Percentiles rank a stretch among this genome's conserved stretches.
Conservation (phyloP, 768 basidiomycete genomes). For the Galerina marginata region DNA sequence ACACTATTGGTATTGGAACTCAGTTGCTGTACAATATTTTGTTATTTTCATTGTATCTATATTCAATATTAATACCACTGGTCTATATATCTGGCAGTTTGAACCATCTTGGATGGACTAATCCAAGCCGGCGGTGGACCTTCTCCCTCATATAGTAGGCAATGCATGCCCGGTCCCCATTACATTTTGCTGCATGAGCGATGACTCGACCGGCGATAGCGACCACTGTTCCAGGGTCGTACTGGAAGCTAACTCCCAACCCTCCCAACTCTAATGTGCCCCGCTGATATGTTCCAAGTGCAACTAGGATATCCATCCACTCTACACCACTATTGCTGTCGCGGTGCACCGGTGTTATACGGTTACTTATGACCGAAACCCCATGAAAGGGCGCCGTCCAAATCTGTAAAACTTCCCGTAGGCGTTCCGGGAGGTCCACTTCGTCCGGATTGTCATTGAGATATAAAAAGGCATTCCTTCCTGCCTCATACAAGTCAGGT, state of each 20-base stretch:
- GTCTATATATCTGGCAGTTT: too few species aligned
- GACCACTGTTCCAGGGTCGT: slow-evolving; percentile 11
- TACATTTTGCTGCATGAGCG: slow-evolving; percentile 9
- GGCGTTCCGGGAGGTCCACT: not conserved
- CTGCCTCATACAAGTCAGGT: slow-evolving; percentile 1
- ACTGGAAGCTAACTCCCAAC: not conserved
- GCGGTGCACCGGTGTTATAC: slow-evolving; percentile 16
- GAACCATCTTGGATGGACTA: too few species aligned
- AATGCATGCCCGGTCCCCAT: slow-evolving; percentile 17
- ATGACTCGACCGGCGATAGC: slow-evolving; percentile 8
- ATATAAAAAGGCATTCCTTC: not conserved
- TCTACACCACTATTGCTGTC: slow-evolving; percentile 1
- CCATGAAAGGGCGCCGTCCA: slow-evolving; percentile 5
- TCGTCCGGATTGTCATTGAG: not conserved
- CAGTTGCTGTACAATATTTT: too few species aligned
- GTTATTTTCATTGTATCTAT: too few species aligned
- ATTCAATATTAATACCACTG: too few species aligned
- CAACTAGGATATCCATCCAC: slow-evolving; percentile 10
- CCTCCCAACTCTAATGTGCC: slow-evolving; percentile 2
- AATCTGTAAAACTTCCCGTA: not conserved
- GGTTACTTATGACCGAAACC: slow-evolving; percentile 7
- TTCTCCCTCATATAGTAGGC: slow-evolving; percentile 18
- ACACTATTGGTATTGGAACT: too few species aligned
- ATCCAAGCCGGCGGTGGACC: not conserved
- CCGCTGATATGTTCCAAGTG: not conserved